phyloP scores from a whole-genome alignment of 768 basidiomycete genomes.

The Mrakia frigida region DNA sequence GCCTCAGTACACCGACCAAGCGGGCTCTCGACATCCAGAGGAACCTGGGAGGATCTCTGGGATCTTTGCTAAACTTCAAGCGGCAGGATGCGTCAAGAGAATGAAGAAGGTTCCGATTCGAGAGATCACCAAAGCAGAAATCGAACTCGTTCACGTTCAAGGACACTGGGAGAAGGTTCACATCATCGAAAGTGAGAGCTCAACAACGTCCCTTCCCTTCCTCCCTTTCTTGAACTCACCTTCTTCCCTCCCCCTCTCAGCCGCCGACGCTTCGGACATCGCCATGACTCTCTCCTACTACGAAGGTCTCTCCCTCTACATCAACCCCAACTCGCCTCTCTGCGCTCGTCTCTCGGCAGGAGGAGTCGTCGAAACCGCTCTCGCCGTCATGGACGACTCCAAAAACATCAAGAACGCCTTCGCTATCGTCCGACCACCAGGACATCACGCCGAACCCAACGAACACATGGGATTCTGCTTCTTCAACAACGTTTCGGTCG shows the following conservation, averaged over 20 bases:
- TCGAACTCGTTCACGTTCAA: constrained; percentile 79
- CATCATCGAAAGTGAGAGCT: constrained; percentile 19
- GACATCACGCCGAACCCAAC: constrained; percentile 97
- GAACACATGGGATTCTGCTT: constrained; percentile 99
- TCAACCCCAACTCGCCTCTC: constrained; percentile 74
- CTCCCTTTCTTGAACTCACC: background rate
- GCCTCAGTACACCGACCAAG: constrained; percentile 37
- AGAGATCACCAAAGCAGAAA: constrained; percentile 68
- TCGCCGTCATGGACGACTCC: constrained; percentile 55
- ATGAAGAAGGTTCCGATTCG: constrained; percentile 78
- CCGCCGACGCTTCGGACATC: constrained; percentile 68
- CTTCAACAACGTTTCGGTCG: constrained; percentile 96
- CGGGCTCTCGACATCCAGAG: constrained; percentile 57
- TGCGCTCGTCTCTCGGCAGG: constrained; percentile 87
- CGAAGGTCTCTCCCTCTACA: constrained; percentile 85
- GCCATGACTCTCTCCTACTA: constrained; percentile 74
- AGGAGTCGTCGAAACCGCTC: constrained; percentile 83
- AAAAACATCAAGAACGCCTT: constrained; percentile 67
- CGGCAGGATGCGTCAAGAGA: constrained; percentile 55
- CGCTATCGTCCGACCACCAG: constrained; percentile 93
- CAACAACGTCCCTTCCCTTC: background rate
- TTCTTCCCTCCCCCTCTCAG: constrained; percentile 45
- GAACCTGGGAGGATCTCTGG: constrained; percentile 67
- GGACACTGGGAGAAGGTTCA: constrained; percentile 89
- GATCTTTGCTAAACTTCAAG: constrained; percentile 65